These are phyloP conservation scores for Reticulomyxa filosa DNA, from an alignment of 78 protist species.

Conservation along the genomic window DNA sequence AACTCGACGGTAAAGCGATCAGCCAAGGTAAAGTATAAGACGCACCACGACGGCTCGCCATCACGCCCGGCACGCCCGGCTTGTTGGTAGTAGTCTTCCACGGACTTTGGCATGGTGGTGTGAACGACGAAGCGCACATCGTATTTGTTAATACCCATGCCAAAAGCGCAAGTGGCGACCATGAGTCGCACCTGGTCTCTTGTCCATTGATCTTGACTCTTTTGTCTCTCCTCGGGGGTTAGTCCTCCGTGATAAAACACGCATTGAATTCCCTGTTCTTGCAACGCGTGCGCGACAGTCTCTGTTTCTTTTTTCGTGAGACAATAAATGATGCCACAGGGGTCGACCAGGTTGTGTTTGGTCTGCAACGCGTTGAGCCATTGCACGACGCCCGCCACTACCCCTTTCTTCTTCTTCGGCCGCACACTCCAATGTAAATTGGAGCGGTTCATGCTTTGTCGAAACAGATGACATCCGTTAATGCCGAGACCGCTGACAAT, in stretches of 20 bases:
- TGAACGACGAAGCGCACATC: slow-evolving; percentile 77
- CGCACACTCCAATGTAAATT: background rate
- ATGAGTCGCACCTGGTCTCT: background rate
- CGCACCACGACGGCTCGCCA: slow-evolving; percentile 17
- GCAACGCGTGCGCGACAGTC: background rate
- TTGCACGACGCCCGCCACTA: background rate
- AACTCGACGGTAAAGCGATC: slow-evolving; percentile 3
- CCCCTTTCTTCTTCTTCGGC: background rate
- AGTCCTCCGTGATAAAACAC: slow-evolving; percentile 9
- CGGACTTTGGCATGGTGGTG: slow-evolving; percentile 76
- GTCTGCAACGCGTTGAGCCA: background rate
- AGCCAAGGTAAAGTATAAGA: slow-evolving; percentile 9
- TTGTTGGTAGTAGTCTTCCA: slow-evolving; percentile 77
- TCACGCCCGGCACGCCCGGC: slow-evolving; percentile 40
- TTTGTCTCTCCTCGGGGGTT: background rate
- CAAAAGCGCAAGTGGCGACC: slow-evolving; percentile 22
- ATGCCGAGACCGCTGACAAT: background rate
- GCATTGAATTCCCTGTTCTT: background rate
- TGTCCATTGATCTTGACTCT: slow-evolving; percentile 7
- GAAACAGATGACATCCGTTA: background rate
- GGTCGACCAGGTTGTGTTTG: too few species aligned
- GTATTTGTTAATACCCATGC: slow-evolving; percentile 31
- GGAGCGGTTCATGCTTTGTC: slow-evolving; percentile 14
- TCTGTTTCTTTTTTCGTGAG: slow-evolving; percentile 6
- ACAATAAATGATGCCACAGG: slow-evolving; percentile 26